phyloP scores from a whole-genome alignment of 441 rosid genomes.

The Populus hybrid region DNA sequence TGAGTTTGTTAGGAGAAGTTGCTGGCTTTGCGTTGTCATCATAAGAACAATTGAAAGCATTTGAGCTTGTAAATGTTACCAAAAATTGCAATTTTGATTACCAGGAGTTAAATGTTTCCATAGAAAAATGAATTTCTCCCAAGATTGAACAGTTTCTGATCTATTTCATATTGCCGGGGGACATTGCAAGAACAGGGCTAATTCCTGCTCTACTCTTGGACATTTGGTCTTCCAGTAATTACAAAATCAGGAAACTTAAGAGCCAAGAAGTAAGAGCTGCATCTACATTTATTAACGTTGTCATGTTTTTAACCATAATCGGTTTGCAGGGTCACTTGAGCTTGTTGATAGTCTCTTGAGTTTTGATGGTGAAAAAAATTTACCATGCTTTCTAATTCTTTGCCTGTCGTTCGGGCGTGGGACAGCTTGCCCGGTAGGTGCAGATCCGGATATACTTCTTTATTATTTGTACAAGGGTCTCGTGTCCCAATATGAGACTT shows the following conservation, averaged over 20 bases:
- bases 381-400: no score
- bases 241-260: not conserved
- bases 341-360: no score
- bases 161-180: not conserved
- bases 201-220: not conserved
- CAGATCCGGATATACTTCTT: no score
- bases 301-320: not conserved
- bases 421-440: no score
- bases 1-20: not conserved
- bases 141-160: not conserved
- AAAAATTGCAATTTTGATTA: no score
- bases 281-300: not conserved
- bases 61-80: not conserved
- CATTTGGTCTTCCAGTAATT: not conserved
- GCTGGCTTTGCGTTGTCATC: not conserved
- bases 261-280: not conserved
- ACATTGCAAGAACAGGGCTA: not conserved
- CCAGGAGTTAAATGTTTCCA: not conserved
- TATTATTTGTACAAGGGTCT: no score
- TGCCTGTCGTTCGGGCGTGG: no score
- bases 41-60: not conserved
- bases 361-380: no score
- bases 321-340: not conserved
- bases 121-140: not conserved
- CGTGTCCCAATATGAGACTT: no score